Percentiles rank a stretch among this genome's conserved stretches.
phyloP scores from a whole-genome alignment of 2,329 filamentous ascomycete species.

The Microdochium nivale region DNA sequence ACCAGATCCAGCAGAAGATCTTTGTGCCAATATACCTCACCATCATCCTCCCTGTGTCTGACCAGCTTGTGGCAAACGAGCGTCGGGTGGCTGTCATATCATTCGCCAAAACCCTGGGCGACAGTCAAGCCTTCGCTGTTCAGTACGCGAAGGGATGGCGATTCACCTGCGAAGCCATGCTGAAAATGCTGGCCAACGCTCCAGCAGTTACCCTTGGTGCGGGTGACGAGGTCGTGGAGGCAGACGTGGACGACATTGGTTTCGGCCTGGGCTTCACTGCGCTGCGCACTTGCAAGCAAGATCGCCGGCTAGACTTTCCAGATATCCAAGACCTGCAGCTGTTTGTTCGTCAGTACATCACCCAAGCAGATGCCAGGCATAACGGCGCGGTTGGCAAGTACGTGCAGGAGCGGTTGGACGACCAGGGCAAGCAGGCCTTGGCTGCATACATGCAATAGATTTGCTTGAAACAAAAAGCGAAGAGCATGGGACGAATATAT shows the following conservation, averaged over 20 bases:
- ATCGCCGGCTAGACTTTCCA: slow-evolving; percentile 71
- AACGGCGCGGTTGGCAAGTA: slow-evolving; percentile 62
- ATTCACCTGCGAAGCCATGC: slow-evolving; percentile 79
- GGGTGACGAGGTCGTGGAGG: slow-evolving; percentile 74
- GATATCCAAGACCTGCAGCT: slow-evolving; percentile 72
- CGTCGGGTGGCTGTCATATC: slow-evolving; percentile 91
- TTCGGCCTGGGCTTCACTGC: slow-evolving; percentile 94
- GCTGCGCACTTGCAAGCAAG: slow-evolving; percentile 79
- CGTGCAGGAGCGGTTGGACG: slow-evolving; percentile 60
- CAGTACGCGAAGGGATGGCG: slow-evolving; percentile 85
- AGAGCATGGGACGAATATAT: not conserved
- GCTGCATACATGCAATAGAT: slow-evolving; percentile 34
- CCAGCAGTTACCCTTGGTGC: slow-evolving; percentile 56
- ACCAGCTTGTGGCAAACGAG: slow-evolving; percentile 81
- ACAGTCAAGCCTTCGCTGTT: slow-evolving; percentile 74
- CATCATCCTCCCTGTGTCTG: slow-evolving; percentile 81
- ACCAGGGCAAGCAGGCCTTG: slow-evolving; percentile 48
- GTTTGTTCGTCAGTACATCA: slow-evolving; percentile 77
- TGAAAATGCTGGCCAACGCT: slow-evolving; percentile 84
- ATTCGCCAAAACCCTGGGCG: slow-evolving; percentile 82
- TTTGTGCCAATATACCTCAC: slow-evolving; percentile 80
- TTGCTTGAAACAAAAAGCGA: not conserved
- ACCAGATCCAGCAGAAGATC: slow-evolving; percentile 68
- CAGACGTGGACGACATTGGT: slow-evolving; percentile 88
- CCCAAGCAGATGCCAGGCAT: slow-evolving; percentile 66